Conservation (phyloP, 371 early-diverging fungal species). For the Rhizopus sp. region DNA sequence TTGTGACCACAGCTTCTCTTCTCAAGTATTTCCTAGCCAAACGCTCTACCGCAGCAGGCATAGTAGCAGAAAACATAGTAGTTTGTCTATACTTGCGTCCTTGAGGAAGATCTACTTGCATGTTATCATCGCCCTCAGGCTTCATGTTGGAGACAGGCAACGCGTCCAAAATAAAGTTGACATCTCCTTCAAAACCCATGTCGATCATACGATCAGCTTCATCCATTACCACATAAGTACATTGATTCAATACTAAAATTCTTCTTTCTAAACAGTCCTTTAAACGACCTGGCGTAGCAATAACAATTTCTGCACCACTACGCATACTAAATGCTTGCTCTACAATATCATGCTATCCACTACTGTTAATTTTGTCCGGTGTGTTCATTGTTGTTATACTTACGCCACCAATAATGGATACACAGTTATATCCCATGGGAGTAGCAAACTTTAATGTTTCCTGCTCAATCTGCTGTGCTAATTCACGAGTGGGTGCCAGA, state of each 20-base stretch:
- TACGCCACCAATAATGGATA: slow-evolving; percentile 92
- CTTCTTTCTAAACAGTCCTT: slow-evolving; percentile 85
- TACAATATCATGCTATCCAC: slow-evolving; percentile 70
- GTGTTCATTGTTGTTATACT: slow-evolving; percentile 20
- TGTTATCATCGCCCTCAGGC: slow-evolving; percentile 73
- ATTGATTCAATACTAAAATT: slow-evolving; percentile 82
- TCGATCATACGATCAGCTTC: slow-evolving; percentile 99
- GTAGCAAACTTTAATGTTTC: slow-evolving; percentile 86
- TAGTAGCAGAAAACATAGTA: slow-evolving; percentile 99
- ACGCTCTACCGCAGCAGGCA: slow-evolving; percentile 96
- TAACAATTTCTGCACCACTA: slow-evolving; percentile 91
- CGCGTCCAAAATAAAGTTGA: slow-evolving; percentile 92
- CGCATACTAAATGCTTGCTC: slow-evolving; percentile 85
- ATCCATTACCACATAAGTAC: slow-evolving; percentile 95
- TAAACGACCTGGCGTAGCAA: slow-evolving; percentile 98
- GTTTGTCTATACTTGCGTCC: slow-evolving; percentile 89
- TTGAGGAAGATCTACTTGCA: slow-evolving; percentile 37
- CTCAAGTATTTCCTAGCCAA: slow-evolving; percentile 92
- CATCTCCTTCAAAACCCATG: slow-evolving; percentile 95
- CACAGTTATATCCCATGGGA: slow-evolving; percentile 81
- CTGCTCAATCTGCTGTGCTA: slow-evolving; percentile 93
- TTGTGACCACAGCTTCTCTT: slow-evolving; percentile 94
- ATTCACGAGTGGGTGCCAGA: slow-evolving; percentile 95
- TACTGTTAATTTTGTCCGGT: not conserved
- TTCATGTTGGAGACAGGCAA: slow-evolving; percentile 89